Conservation (phyloP, 176 grass and related monocot genomes). For the Aegilops sharonensis region DNA sequence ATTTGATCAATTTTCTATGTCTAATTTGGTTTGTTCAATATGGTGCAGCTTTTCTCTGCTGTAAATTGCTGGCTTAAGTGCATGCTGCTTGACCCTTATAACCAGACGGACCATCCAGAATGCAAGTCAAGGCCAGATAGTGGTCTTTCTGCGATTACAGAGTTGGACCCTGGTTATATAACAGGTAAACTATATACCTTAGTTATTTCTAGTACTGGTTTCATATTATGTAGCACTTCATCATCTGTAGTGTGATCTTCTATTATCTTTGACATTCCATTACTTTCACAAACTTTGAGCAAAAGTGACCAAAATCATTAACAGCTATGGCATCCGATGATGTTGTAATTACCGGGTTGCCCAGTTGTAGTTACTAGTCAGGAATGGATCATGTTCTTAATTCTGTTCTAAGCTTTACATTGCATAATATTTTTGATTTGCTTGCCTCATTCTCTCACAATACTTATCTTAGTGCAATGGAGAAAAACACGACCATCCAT, state of each 20-base stretch:
- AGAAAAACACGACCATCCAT: background rate
- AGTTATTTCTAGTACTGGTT: background rate
- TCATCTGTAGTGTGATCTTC: background rate
- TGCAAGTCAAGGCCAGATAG: conserved; percentile 95
- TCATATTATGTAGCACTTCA: background rate
- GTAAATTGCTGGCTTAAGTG: conserved; percentile 98
- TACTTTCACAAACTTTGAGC: background rate
- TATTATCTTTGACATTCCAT: background rate
- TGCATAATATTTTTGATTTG: background rate
- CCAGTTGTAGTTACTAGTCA: background rate
- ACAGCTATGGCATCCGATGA: background rate
- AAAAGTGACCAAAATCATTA: background rate
- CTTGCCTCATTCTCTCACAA: background rate
- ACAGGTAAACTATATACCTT: conserved; percentile 60
- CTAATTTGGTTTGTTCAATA: conserved; percentile 19
- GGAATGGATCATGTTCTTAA: background rate
- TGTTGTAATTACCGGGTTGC: background rate
- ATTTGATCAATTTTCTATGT: background rate
- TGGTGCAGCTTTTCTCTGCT: conserved; percentile 80
- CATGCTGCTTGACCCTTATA: conserved; percentile 92
- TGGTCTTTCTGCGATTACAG: conserved; percentile 96
- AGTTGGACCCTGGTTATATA: conserved; percentile 95
- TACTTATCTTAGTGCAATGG: background rate
- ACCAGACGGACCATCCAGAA: conserved; percentile 84
- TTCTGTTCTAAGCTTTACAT: background rate